phyloP scores from a whole-genome alignment of 2,329 filamentous ascomycete genomes.

The Atkinsonella texensis region DNA sequence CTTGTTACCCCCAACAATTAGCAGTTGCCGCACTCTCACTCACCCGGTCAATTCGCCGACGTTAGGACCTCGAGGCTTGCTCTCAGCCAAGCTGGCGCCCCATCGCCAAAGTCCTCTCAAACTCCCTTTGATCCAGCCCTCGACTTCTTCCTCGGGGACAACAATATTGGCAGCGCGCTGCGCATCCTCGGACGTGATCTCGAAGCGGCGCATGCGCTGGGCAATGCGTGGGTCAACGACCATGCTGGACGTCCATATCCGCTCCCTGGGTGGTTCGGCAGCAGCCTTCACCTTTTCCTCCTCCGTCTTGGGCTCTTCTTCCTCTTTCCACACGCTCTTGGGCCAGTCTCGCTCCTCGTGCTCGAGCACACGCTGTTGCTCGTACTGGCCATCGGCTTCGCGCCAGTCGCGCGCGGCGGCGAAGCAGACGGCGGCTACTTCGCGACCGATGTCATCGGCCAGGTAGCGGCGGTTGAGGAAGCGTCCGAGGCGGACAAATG shows the following conservation, averaged over 20 bases:
- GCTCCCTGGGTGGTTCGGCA: conserved; percentile 42
- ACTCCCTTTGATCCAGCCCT: conserved; percentile 55
- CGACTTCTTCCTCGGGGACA: conserved; percentile 55
- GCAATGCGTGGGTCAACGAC: conserved; percentile 66
- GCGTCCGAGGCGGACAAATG: conserved; percentile 71
- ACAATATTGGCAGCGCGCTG: conserved; percentile 49
- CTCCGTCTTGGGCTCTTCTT: conserved; percentile 26
- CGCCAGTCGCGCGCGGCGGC: conserved; percentile 41
- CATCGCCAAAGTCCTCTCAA: conserved; percentile 41
- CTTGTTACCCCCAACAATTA: not conserved
- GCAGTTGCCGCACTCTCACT: conserved; percentile 13
- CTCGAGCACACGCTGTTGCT: conserved; percentile 44
- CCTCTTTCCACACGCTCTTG: conserved; percentile 58
- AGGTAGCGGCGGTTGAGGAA: conserved; percentile 76
- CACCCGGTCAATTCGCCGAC: conserved; percentile 28
- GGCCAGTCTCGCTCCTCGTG: conserved; percentile 74
- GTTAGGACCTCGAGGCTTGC: conserved; percentile 28
- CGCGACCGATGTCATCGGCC: conserved; percentile 78
- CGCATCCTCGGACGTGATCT: conserved; percentile 58
- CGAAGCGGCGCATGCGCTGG: conserved; percentile 69
- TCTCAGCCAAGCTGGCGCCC: conserved; percentile 28
- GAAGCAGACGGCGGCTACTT: conserved; percentile 78
- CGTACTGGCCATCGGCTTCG: conserved; percentile 25
- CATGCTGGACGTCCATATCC: conserved; percentile 64
- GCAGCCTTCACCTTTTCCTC: conserved; percentile 26